These are phyloP conservation scores for Ophiostoma sp. DNA, from an alignment of 2,329 filamentous ascomycete species.

Conservation along the genomic window DNA sequence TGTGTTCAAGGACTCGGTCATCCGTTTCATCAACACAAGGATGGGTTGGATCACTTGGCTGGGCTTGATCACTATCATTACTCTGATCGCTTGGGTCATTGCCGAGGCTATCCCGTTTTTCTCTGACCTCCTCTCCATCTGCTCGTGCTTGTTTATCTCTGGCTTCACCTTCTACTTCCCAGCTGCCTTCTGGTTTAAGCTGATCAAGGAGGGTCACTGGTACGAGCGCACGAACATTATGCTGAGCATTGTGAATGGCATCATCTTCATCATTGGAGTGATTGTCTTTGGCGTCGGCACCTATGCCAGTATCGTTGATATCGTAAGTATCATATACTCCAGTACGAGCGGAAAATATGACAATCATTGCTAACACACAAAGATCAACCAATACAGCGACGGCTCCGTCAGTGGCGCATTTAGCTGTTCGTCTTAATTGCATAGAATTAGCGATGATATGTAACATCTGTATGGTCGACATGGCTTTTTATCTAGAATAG, in stretches of 20 bases:
- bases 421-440: not conserved
- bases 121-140: constrained; percentile 12
- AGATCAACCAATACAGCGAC: not conserved
- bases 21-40: constrained; percentile 12
- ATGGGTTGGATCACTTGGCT: constrained; percentile 16
- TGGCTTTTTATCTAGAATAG: too few relatives aligned
- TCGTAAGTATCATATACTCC: not conserved
- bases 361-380: not conserved
- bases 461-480: not conserved
- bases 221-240: constrained; percentile 10
- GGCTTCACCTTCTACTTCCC: constrained; percentile 11
- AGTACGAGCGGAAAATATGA: not conserved
- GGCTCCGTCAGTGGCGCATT: constrained; percentile 4
- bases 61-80: constrained; percentile 2
- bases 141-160: constrained; percentile 14
- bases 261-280: constrained; percentile 13
- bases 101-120: constrained; percentile 14
- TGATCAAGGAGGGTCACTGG: constrained; percentile 15
- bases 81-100: constrained; percentile 11
- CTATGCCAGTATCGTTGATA: constrained; percentile 8
- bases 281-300: constrained; percentile 10
- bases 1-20: constrained; percentile 2
- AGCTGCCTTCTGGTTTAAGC: constrained; percentile 11
- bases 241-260: not conserved
- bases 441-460: not conserved